A percentile compares a stretch with the other conserved stretches of the same genome.
Evolutionary conservation across 2,329 filamentous ascomycete species (phyloP).

Genomic region (Penicillium sp.): DNA sequence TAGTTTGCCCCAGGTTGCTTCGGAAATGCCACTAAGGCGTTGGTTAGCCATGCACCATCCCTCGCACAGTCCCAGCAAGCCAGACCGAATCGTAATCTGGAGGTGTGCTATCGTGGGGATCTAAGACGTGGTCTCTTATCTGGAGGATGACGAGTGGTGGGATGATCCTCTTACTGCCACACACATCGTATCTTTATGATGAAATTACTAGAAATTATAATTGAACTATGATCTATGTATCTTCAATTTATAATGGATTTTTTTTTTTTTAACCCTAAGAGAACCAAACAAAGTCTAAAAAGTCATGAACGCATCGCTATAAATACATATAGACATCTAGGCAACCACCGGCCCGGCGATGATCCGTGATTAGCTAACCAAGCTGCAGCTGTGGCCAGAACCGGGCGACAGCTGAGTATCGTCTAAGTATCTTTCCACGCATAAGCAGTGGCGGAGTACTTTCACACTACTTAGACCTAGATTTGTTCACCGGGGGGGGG

Average conservation of each 20-base stretch:
- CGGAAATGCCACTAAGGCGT: slow-evolving; percentile 7
- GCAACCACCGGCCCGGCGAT: slow-evolving; percentile 13
- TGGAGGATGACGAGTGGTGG: background rate
- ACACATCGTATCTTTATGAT: background rate
- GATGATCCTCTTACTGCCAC: background rate
- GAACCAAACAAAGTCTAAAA: background rate
- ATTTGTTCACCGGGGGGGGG: no score
- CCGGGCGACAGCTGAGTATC: slow-evolving; percentile 7
- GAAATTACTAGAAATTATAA: background rate
- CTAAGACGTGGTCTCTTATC: slow-evolving; percentile 12
- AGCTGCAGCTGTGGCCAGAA: slow-evolving; percentile 14
- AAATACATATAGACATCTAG: slow-evolving; percentile 2
- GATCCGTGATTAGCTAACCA: slow-evolving; percentile 15
- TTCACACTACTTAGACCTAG: slow-evolving; percentile 11
- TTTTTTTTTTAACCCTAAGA: background rate
- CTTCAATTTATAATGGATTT: background rate
- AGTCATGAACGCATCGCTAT: slow-evolving; percentile 6
- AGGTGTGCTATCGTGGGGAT: slow-evolving; percentile 3
- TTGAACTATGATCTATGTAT: background rate
- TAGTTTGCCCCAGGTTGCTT: slow-evolving; percentile 5
- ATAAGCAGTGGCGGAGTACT: slow-evolving; percentile 26
- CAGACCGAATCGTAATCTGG: slow-evolving; percentile 17
- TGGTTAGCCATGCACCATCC: slow-evolving; percentile 1
- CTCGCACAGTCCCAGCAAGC: slow-evolving; percentile 12
- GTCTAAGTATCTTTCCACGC: slow-evolving; percentile 19